These are phyloP conservation scores for Thelephora terrestris DNA, from an alignment of 1,284 basidiomycete genomes.

Conservation along the genomic window DNA sequence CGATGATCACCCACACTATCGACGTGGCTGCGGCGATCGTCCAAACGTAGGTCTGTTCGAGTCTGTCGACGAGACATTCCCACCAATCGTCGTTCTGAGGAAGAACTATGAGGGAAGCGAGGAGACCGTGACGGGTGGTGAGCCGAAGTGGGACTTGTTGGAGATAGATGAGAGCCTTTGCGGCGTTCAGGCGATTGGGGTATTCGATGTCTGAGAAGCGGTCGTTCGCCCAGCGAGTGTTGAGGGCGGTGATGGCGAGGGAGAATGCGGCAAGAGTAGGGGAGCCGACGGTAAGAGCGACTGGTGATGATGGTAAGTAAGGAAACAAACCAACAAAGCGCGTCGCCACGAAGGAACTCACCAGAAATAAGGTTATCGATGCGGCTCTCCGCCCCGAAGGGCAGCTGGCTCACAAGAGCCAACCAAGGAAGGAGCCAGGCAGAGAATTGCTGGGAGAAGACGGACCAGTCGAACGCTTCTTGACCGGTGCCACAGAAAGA, in stretches of 20 bases:
- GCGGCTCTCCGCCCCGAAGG: constrained; percentile 24
- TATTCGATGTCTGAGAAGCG: constrained; percentile 15
- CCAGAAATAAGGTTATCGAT: constrained; percentile 22
- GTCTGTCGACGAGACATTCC: constrained; percentile 14
- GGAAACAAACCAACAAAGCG: not conserved
- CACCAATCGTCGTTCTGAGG: constrained; percentile 25
- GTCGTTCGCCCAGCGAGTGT: constrained; percentile 19
- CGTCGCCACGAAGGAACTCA: not conserved
- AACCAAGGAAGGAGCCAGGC: constrained; percentile 37
- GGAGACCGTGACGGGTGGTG: constrained; percentile 12
- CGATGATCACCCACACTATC: constrained; percentile 32
- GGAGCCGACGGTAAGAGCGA: constrained; percentile 23
- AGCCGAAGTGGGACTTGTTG: constrained; percentile 24
- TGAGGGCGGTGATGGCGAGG: constrained; percentile 23
- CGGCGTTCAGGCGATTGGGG: constrained; percentile 12
- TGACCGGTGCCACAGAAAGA: constrained; percentile 3
- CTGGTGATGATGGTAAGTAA: not conserved
- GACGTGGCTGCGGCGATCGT: constrained; percentile 29
- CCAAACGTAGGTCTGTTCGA: constrained; percentile 26
- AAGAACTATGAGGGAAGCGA: constrained; percentile 22
- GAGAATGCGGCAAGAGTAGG: constrained; percentile 24
- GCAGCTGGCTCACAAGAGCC: constrained; percentile 32
- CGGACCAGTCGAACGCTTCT: constrained; percentile 26
- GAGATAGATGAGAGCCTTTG: constrained; percentile 14
- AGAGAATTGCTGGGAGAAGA: constrained; percentile 30